Evolutionary conservation across 768 basidiomycete species (phyloP).

Genomic region (Leccinellum rugosiceps): DNA sequence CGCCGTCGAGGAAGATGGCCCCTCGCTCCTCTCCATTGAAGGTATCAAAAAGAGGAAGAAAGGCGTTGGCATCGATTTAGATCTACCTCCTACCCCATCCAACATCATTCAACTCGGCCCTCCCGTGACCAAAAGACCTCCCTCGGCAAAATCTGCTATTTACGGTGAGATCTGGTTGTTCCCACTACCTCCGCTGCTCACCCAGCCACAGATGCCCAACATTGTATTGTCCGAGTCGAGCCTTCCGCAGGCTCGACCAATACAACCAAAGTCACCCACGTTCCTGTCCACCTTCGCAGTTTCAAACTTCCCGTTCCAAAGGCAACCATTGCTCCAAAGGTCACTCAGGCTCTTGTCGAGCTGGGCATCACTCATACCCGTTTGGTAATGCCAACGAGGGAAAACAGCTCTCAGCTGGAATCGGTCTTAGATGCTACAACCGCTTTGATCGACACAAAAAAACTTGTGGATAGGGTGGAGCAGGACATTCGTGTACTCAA

Average conservation of each 20-base stretch:
- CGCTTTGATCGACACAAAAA: constrained; percentile 84
- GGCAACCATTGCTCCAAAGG: constrained; percentile 66
- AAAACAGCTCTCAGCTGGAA: constrained; percentile 74
- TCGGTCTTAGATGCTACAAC: constrained; percentile 67
- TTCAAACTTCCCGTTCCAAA: constrained; percentile 83
- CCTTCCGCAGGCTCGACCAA: constrained; percentile 37
- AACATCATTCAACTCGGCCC: constrained; percentile 38
- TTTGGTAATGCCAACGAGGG: constrained; percentile 92
- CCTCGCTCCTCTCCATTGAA: constrained; percentile 44
- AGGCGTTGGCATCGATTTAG: constrained; percentile 26
- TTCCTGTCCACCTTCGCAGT: constrained; percentile 80
- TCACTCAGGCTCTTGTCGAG: constrained; percentile 73
- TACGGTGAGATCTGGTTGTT: constrained; percentile 45
- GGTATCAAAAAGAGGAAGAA: constrained; percentile 55
- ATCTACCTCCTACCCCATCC: constrained; percentile 34
- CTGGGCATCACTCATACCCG: constrained; percentile 68
- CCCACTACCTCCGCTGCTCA: constrained; percentile 13
- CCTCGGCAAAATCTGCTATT: constrained; percentile 53
- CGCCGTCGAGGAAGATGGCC: constrained; percentile 58
- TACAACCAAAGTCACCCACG: constrained; percentile 71
- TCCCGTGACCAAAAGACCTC: constrained; percentile 35
- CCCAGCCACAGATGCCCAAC: constrained; percentile 49
- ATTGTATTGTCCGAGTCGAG: constrained; percentile 75
- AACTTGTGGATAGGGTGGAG: constrained; percentile 79
- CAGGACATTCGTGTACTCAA: constrained; percentile 77